Evolutionary conservation across 148 eudicot genomes (phyloP).

Genomic region (Bassia scoparia): DNA sequence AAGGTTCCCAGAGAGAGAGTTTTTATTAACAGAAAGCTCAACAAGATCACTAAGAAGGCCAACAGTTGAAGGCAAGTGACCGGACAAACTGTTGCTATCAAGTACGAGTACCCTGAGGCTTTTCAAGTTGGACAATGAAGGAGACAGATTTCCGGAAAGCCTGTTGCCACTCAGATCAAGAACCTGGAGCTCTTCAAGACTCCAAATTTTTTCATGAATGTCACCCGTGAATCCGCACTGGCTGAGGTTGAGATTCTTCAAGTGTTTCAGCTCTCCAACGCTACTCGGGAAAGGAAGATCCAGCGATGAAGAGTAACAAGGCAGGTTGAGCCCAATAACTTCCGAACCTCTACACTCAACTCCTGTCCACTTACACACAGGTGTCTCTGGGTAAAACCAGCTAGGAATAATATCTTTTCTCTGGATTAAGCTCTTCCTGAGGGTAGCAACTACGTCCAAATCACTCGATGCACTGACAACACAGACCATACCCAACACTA

Average conservation of each 20-base stretch:
- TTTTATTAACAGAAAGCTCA: constrained; percentile 62
- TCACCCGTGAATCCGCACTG: constrained; percentile 61
- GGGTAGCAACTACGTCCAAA: constrained; percentile 38
- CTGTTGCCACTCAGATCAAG: constrained; percentile 65
- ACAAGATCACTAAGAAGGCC: constrained; percentile 52
- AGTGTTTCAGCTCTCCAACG: constrained; percentile 45
- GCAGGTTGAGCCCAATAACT: constrained; percentile 44
- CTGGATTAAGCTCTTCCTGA: constrained; percentile 44
- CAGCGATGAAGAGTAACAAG: constrained; percentile 44
- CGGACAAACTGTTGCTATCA: constrained; percentile 66
- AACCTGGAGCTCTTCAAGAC: constrained; percentile 47
- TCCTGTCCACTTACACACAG: constrained; percentile 76
- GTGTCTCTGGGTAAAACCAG: constrained; percentile 52
- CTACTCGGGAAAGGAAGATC: constrained; percentile 53
- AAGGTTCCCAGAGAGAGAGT: constrained; percentile 61
- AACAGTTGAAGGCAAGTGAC: constrained; percentile 61
- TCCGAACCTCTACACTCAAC: constrained; percentile 46
- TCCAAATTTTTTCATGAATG: constrained; percentile 52
- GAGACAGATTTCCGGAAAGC: constrained; percentile 51
- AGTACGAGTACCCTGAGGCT: constrained; percentile 54
- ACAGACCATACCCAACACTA: constrained; percentile 32
- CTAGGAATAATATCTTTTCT: constrained; percentile 42
- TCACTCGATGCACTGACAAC: constrained; percentile 34
- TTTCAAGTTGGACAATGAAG: constrained; percentile 42
- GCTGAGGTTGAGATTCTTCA: constrained; percentile 69